These are phyloP conservation scores for Talaromyces pinophilus DNA, from an alignment of 2,329 filamentous ascomycete genomes.

Conservation along the genomic window DNA sequence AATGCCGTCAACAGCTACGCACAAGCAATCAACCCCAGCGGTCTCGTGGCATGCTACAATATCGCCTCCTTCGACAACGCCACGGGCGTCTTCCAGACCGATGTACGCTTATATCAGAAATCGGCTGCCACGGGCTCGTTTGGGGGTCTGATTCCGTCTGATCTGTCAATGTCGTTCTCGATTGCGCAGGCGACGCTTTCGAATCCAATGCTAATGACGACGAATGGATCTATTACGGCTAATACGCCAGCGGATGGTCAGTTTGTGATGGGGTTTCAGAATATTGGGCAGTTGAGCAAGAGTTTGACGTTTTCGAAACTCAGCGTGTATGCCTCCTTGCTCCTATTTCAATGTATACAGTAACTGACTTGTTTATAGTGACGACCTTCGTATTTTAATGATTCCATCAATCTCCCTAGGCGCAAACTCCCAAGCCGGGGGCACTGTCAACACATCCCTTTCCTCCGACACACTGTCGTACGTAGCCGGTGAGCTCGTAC, in stretches of 20 bases:
- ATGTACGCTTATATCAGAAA: constrained; percentile 72
- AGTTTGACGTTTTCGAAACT: constrained; percentile 33
- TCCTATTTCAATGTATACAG: not conserved
- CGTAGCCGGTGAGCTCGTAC: constrained; percentile 35
- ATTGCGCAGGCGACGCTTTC: constrained; percentile 30
- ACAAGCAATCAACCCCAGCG: constrained; percentile 66
- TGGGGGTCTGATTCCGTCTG: constrained; percentile 39
- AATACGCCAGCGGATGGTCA: constrained; percentile 21
- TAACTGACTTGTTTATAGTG: constrained; percentile 18
- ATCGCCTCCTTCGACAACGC: constrained; percentile 65
- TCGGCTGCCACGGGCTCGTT: constrained; percentile 57
- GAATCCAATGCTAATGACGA: constrained; percentile 23
- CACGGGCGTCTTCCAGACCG: constrained; percentile 73
- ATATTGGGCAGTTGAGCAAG: constrained; percentile 35
- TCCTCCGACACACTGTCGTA: constrained; percentile 41
- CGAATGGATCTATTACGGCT: constrained; percentile 18
- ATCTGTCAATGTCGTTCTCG: constrained; percentile 33
- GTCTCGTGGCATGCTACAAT: constrained; percentile 81
- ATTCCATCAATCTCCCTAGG: constrained; percentile 38
- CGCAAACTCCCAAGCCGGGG: constrained; percentile 25
- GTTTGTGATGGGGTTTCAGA: constrained; percentile 38
- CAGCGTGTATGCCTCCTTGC: constrained; percentile 28
- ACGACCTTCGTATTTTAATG: constrained; percentile 35
- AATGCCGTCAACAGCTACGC: constrained; percentile 57
- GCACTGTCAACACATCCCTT: constrained; percentile 31